phyloP scores from a whole-genome alignment of 1,284 basidiomycete genomes.

The Ustilago nuda region DNA sequence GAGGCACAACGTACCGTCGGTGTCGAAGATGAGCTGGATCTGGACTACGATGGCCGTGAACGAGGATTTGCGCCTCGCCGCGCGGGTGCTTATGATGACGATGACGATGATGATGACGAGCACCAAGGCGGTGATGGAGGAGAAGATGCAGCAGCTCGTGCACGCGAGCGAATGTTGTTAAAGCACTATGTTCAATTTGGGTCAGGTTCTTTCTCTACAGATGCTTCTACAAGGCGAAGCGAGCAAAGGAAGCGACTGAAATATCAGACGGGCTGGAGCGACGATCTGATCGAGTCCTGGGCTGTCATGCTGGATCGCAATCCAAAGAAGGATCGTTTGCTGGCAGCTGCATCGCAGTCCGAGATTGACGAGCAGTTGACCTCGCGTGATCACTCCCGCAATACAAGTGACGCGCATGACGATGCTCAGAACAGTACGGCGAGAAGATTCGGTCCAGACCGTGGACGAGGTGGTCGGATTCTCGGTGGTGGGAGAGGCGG shows the following conservation, averaged over 20 bases:
- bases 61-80: conserved; percentile 10
- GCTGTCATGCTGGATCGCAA: conserved; percentile 58
- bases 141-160: conserved; percentile 15
- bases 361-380: conserved; percentile 26
- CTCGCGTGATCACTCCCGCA: conserved; percentile 7
- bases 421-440: neutral
- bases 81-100: conserved; percentile 12
- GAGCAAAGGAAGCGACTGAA: conserved; percentile 22
- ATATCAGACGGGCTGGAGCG: conserved; percentile 42
- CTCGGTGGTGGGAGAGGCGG: conserved; percentile 41
- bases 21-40: conserved; percentile 53
- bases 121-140: conserved; percentile 10
- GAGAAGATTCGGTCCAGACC: conserved; percentile 43
- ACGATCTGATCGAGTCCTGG: conserved; percentile 59
- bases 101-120: conserved; percentile 13
- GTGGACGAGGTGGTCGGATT: conserved; percentile 50
- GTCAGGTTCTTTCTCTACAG: conserved; percentile 23
- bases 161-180: conserved; percentile 40
- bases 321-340: conserved; percentile 49
- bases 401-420: conserved; percentile 14
- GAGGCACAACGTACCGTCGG: conserved; percentile 35
- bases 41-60: conserved; percentile 43
- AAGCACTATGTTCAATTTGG: conserved; percentile 40
- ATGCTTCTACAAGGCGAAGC: conserved; percentile 29
- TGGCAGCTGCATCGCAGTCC: conserved; percentile 46